Base-by-base conservation (phyloP, 257 asterid species). In the Rauvolfia tetraphylla region DNA sequence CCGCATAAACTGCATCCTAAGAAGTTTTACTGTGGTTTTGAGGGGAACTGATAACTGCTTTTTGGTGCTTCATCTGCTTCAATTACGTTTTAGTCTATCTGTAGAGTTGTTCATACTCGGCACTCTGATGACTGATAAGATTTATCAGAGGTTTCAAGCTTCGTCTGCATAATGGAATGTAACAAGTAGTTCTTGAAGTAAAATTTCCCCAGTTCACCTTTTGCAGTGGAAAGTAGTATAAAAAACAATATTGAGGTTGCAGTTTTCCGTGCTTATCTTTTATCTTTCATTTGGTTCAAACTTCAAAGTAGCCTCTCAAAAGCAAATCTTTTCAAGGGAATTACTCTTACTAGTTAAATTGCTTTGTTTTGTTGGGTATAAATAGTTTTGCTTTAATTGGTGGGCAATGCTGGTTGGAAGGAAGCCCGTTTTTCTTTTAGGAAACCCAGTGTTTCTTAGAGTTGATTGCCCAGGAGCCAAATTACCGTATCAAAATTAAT, bases 1-100 rank as follows among this genome's bases (percentile, higher is more conserved):
- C 74, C n/a, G 87, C 62, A 73, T 91, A 90, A 78, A 81, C 89
- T 77, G 74, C 91, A n/a, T 89, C 90, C 62, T 89, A 90, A 82
- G 81, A 74, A 75, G 31, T 58, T 39, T 59, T 29, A 58, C 65
- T 34, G 34, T 78, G 49, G 42, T 49, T 46, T 27, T 66, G 81
- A 74, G 77, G 51, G 68, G 73, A 51, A 54, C 12, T 53, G 49
- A 71, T 65, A 53, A 48, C 59, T 31, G 56, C 27, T 59, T 46
- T 44, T 68, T 3, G 25, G 44, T 14, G n/a, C 13, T 54, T 68
- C 33, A 20, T 17, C 10, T 46, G 42, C 31, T 68, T 14, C 23
- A 51, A 58, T 23, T 34, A 44, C 23, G 48, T 75, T 61, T 20
- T 20, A 29, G 17, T 1, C 59, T 34, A 63, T 31, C 17, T 39